Evolutionary conservation across 1,284 basidiomycete genomes (phyloP).

Genomic region (Neonothopanus nambi): DNA sequence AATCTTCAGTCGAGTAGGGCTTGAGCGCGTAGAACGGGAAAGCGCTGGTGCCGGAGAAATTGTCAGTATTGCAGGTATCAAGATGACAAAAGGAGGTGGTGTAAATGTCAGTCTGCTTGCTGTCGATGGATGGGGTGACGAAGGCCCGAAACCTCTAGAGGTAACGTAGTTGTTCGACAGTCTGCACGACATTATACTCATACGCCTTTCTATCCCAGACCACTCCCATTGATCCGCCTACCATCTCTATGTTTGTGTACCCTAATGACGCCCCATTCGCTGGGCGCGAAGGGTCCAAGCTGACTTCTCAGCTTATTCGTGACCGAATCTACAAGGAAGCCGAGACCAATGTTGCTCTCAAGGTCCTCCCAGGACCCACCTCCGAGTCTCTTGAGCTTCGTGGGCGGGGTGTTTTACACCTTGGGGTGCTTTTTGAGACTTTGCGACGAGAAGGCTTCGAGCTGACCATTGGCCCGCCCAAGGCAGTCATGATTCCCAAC

Average conservation of each 20-base stretch:
- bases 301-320: slow-evolving; percentile 46
- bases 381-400: slow-evolving; percentile 48
- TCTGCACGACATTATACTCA: too few species aligned
- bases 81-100: slow-evolving; percentile 36
- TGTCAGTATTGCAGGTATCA: slow-evolving; percentile 44
- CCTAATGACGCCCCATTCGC: slow-evolving; percentile 47
- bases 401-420: slow-evolving; percentile 47
- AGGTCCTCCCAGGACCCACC: slow-evolving; percentile 46
- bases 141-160: slow-evolving; percentile 38
- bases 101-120: slow-evolving; percentile 45
- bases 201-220: slow-evolving; percentile 26
- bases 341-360: slow-evolving; percentile 48
- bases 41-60: slow-evolving; percentile 46
- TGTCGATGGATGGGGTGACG: slow-evolving; percentile 41
- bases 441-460: slow-evolving; percentile 48
- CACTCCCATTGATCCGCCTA: slow-evolving; percentile 49
- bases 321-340: slow-evolving; percentile 49
- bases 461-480: slow-evolving; percentile 44
- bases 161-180: slow-evolving; percentile 19
- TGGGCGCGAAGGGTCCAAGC: slow-evolving; percentile 43
- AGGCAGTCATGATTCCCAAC: slow-evolving; percentile 46
- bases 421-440: slow-evolving; percentile 47
- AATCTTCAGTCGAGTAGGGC: slow-evolving; percentile 37
- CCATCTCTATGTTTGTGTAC: slow-evolving; percentile 46
- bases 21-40: slow-evolving; percentile 42